Evolutionary conservation across 805 yeast genomes (phyloP).

Genomic region (Candida tallmaniae): DNA sequence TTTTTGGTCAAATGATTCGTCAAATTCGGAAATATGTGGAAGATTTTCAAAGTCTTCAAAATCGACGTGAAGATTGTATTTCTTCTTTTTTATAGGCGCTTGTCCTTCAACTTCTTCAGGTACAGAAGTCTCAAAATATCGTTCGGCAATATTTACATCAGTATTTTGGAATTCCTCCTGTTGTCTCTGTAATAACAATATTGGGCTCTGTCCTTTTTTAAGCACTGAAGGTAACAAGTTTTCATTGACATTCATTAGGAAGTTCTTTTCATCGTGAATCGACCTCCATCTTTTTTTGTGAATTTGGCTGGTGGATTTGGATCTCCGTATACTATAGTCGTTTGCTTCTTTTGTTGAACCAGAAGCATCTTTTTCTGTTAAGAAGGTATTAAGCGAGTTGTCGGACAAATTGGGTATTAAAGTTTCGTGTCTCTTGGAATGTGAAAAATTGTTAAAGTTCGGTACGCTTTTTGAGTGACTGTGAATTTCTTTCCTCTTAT

Average conservation of each 20-base stretch:
- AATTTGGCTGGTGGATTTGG: constrained; percentile 19
- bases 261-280: constrained; percentile 24
- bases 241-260: constrained; percentile 26
- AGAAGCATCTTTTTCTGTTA: no score
- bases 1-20: constrained; percentile 15
- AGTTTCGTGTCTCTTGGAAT: constrained; percentile 10
- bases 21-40: constrained; percentile 23
- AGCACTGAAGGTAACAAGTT: constrained; percentile 31
- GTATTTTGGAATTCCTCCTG: constrained; percentile 6
- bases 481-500: constrained; percentile 1
- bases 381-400: constrained; percentile 6
- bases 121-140: not conserved
- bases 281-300: constrained; percentile 19
- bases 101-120: not conserved
- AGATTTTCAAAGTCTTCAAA: constrained; percentile 7
- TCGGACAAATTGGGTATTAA: constrained; percentile 11
- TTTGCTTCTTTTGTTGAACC: no score
- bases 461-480: constrained; percentile 9
- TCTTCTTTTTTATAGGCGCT: not conserved
- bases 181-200: constrained; percentile 21
- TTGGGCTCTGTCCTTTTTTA: constrained; percentile 28
- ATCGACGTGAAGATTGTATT: constrained; percentile 1
- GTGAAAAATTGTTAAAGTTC: constrained; percentile 1
- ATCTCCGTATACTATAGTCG: constrained; percentile 16
- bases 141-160: not conserved